These are phyloP conservation scores for Penicillium longicatenatum DNA, from an alignment of 495 filamentous ascomycete species.

Conservation along the genomic window DNA sequence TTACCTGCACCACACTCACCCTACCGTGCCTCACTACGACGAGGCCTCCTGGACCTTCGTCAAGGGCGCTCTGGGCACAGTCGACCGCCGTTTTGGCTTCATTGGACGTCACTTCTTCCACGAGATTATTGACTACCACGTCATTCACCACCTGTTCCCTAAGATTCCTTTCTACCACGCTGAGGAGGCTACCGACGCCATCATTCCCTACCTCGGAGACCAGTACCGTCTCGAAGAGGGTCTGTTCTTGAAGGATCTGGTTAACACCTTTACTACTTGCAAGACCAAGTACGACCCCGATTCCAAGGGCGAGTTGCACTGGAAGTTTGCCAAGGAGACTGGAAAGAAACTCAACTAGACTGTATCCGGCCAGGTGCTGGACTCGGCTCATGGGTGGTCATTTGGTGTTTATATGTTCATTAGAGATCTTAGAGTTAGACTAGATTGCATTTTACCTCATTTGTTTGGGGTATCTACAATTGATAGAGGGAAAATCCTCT, in stretches of 20 bases:
- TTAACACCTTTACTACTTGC: slow-evolving; percentile 23
- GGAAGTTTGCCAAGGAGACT: slow-evolving; percentile 12
- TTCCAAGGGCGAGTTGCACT: slow-evolving; percentile 22
- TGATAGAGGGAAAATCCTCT: background rate
- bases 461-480: background rate
- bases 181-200: slow-evolving; percentile 82
- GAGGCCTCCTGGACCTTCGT: slow-evolving; percentile 79
- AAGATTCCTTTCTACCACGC: slow-evolving; percentile 90
- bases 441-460: background rate
- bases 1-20: slow-evolving; percentile 90
- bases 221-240: slow-evolving; percentile 61
- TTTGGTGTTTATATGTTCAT: background rate
- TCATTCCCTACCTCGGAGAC: slow-evolving; percentile 78
- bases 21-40: slow-evolving; percentile 80
- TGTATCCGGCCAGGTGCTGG: background rate
- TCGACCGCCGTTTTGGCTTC: slow-evolving; percentile 89
- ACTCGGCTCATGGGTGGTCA: background rate
- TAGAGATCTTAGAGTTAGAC: background rate
- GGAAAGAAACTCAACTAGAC: slow-evolving; percentile 24
- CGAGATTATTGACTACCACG: slow-evolving; percentile 91
- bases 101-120: slow-evolving; percentile 84
- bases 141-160: slow-evolving; percentile 84
- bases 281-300: slow-evolving; percentile 21
- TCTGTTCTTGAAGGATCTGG: slow-evolving; percentile 21
- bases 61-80: slow-evolving; percentile 81